Base-by-base conservation (phyloP, 1,284 basidiomycete genomes). In the Cronartium ribicola region DNA sequence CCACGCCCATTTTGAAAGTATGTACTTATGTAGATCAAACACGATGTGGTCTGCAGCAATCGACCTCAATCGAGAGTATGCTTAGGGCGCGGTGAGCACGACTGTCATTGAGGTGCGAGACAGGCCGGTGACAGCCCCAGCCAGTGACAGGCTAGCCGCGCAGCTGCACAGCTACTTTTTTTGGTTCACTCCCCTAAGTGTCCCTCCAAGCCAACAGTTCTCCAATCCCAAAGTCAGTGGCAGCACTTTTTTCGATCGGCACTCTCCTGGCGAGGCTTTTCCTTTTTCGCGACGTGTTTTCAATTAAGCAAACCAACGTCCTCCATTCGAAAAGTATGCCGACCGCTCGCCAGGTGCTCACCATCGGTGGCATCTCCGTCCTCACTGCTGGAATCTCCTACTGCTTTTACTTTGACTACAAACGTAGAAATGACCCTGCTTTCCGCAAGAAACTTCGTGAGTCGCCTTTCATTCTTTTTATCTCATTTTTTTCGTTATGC, bases 361-460 rank as follows among this genome's bases (percentile, higher is more conserved):
- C 71, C 55, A 73, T 73, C 39, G 71, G 48, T 11, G 55, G 64
- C 46, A 7, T 73, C 43, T 67, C 71, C 39, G 51, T 73, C 39
- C 64, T 66, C 6, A 73, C 71, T 5, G 64, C 64, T 57, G 71
- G 71, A 48, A 22, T 73, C 37, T 59, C 64, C 29, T 73, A 73
- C 20, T 73, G 71, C 59, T 29, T 66, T 67, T 81, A 81, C 77
- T 81, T 81, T 73, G 81, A 81, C 77, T 79, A 81, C 77, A 76
- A 76, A 51, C 78, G 81, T 41, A 77, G 77, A 55, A 80, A 76
- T 65, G 80, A 81, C 68, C 76, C 80, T 14, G 60, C 61, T 7
- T 81, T 81, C 79, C 80, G 81, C 74, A 80, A 79, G 73, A 72
- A 66, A 75, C 79, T 81, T 51, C 75, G 76, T 75, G 79, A 79